A percentile compares a stretch with the other conserved stretches of the same genome.
These are phyloP conservation scores for Pulveroboletus ravenelii DNA, from an alignment of 768 basidiomycete genomes.

Conservation along the genomic window DNA sequence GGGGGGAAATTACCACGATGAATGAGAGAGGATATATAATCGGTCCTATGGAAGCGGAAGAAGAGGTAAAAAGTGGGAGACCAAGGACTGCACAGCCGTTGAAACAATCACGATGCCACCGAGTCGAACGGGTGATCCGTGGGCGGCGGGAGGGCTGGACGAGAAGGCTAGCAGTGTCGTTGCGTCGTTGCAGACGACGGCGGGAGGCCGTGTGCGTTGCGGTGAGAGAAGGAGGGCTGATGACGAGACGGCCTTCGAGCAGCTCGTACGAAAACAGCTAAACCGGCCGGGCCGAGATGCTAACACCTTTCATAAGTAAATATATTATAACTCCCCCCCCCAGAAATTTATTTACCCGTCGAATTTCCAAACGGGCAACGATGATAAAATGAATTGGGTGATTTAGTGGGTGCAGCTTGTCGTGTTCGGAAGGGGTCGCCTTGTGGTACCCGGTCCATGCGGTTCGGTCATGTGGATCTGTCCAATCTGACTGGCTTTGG, in stretches of 20 bases:
- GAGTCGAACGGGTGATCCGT: constrained; percentile 22
- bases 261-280: constrained; percentile 4
- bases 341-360: too few species aligned
- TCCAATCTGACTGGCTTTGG: not conserved
- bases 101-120: constrained; percentile 27
- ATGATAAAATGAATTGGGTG: too few species aligned
- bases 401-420: too few species aligned
- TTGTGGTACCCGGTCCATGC: constrained; percentile 3
- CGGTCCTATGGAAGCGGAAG: constrained; percentile 18
- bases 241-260: constrained; percentile 13
- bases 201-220: constrained; percentile 9
- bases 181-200: constrained; percentile 3
- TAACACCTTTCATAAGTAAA: not conserved
- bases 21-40: constrained; percentile 18
- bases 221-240: constrained; percentile 19
- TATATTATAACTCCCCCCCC: too few species aligned
- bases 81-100: constrained; percentile 7
- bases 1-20: constrained; percentile 1
- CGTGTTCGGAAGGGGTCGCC: too few species aligned
- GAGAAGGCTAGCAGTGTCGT: constrained; percentile 8
- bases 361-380: too few species aligned
- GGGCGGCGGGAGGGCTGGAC: not conserved
- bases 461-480: constrained; percentile 12
- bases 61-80: constrained; percentile 11
- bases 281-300: constrained; percentile 17